phyloP scores from a whole-genome alignment of 2,329 filamentous ascomycete genomes.

The Karstenula rhodostoma region DNA sequence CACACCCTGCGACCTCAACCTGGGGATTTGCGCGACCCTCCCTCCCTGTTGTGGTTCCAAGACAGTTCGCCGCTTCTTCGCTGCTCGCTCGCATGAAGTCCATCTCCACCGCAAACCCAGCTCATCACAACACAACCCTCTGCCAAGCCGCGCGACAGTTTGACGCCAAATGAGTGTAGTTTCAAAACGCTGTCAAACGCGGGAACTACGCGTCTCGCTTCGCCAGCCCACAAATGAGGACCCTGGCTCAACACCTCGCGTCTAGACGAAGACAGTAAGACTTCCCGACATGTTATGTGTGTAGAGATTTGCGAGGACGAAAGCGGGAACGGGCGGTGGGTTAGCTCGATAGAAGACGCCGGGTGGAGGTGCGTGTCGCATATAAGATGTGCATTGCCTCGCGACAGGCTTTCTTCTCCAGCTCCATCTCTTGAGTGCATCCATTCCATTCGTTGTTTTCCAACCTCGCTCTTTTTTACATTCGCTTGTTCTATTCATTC shows the following conservation, averaged over 20 bases:
- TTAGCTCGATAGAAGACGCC: no score
- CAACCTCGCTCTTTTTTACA: constrained; percentile 14
- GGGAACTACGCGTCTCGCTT: constrained; percentile 8
- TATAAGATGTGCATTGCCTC: neutral
- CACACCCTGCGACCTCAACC: neutral
- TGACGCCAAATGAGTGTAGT: constrained; percentile 7
- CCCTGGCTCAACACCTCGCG: neutral
- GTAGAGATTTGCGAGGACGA: neutral
- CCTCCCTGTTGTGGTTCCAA: neutral
- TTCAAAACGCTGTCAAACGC: constrained; percentile 6
- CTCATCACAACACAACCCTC: neutral
- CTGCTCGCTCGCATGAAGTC: neutral
- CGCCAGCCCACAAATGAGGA: neutral
- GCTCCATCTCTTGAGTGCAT: constrained; percentile 1
- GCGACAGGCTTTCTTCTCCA: neutral
- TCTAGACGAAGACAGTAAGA: neutral
- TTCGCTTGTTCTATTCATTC: constrained; percentile 15
- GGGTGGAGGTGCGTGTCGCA: neutral
- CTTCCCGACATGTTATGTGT: neutral
- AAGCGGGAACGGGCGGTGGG: neutral
- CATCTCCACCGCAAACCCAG: neutral
- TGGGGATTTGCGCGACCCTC: neutral
- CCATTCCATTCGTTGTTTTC: constrained; percentile 8
- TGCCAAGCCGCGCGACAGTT: neutral
- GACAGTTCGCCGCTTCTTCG: neutral